phyloP scores from a whole-genome alignment of 2,329 filamentous ascomycete genomes.

The Xylaria digitata region DNA sequence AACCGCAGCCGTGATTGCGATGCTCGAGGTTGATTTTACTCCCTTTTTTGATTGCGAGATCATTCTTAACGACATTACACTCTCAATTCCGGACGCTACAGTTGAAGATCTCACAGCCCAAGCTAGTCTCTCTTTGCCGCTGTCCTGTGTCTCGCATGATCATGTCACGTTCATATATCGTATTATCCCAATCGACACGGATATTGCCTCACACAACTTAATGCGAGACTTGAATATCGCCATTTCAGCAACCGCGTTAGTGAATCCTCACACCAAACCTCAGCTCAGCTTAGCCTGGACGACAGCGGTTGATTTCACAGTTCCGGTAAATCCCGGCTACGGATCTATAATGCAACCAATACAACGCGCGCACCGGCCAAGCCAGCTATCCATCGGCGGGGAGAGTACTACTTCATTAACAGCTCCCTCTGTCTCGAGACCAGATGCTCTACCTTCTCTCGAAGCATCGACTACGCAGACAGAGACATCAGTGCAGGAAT shows the following conservation, averaged over 20 bases:
- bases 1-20: conserved; percentile 72
- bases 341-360: conserved; percentile 68
- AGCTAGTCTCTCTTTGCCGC: conserved; percentile 64
- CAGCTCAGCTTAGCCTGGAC: conserved; percentile 74
- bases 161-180: conserved; percentile 81
- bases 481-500: conserved; percentile 65
- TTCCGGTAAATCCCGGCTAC: conserved; percentile 72
- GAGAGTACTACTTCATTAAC: conserved; percentile 66
- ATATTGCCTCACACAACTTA: conserved; percentile 58
- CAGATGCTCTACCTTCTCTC: conserved; percentile 69
- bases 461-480: conserved; percentile 62
- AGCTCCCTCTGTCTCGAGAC: conserved; percentile 67
- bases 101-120: conserved; percentile 68
- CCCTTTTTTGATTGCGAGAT: conserved; percentile 75
- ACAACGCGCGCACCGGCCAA: conserved; percentile 70
- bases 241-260: conserved; percentile 68
- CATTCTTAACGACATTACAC: conserved; percentile 67
- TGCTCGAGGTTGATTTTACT: conserved; percentile 80
- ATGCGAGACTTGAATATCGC: conserved; percentile 67
- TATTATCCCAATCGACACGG: conserved; percentile 64
- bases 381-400: conserved; percentile 71
- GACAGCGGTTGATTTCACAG: conserved; percentile 75
- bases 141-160: conserved; percentile 75
- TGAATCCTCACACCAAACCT: conserved; percentile 66
- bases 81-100: conserved; percentile 67